These are phyloP conservation scores for Populus tomentosa DNA, from an alignment of 441 rosid species.

Conservation along the genomic window DNA sequence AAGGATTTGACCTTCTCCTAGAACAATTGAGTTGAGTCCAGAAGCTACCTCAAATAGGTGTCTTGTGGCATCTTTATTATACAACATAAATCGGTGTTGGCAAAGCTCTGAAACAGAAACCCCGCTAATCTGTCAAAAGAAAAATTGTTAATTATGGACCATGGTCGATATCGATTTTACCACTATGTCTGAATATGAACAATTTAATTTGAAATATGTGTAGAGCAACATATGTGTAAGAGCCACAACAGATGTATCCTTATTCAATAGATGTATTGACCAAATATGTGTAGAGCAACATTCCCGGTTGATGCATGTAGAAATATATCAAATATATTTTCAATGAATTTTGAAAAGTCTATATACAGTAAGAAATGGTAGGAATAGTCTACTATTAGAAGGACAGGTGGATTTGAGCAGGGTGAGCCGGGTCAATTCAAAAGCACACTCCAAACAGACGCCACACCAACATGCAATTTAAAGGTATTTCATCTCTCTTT, in stretches of 20 bases:
- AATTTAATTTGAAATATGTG: background rate
- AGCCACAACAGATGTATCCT: no score
- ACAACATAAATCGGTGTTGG: conserved; percentile 39
- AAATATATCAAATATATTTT: background rate
- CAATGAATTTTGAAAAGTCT: background rate
- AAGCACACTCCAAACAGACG: background rate
- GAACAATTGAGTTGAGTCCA: conserved; percentile 58
- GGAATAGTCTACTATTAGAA: background rate
- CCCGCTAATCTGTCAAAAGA: conserved; percentile 34
- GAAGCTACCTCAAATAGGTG: conserved; percentile 76
- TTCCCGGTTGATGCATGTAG: background rate
- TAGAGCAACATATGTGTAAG: no score
- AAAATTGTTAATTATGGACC: background rate
- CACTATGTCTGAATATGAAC: no score
- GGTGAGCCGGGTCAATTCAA: background rate
- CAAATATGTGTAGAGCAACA: background rate
- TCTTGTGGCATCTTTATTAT: conserved; percentile 65
- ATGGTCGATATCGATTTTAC: background rate
- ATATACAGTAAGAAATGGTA: background rate
- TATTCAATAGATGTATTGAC: no score
- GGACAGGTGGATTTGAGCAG: background rate
- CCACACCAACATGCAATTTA: background rate
- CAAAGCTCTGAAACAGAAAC: conserved; percentile 60
- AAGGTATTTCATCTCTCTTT: background rate
- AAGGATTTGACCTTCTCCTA: conserved; percentile 88